Evolutionary conservation across 768 basidiomycete genomes (phyloP).

Genomic region (Boletales sp.): DNA sequence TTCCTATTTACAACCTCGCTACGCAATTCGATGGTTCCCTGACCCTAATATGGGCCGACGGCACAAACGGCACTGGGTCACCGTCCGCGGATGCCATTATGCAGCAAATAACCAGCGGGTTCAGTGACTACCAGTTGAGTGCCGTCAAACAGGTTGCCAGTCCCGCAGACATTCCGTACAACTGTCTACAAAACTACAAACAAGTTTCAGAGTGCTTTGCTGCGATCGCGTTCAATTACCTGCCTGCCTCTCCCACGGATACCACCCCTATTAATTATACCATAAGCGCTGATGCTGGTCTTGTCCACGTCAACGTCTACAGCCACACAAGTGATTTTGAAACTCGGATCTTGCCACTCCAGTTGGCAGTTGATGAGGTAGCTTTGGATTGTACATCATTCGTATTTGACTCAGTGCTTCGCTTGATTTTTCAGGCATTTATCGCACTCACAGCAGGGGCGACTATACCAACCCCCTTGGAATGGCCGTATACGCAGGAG

Average conservation of each 20-base stretch:
- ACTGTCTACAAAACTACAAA: slow-evolving; percentile 76
- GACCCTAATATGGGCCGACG: slow-evolving; percentile 65
- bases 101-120: slow-evolving; percentile 50
- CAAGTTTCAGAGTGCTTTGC: slow-evolving; percentile 67
- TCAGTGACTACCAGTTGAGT: slow-evolving; percentile 43
- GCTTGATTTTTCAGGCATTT: slow-evolving; percentile 48
- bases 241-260: slow-evolving; percentile 40
- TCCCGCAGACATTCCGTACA: slow-evolving; percentile 45
- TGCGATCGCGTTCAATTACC: slow-evolving; percentile 56
- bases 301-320: slow-evolving; percentile 61
- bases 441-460: slow-evolving; percentile 64
- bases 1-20: slow-evolving; percentile 45
- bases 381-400: background rate
- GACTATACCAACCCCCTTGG: slow-evolving; percentile 51
- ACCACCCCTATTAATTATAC: slow-evolving; percentile 58
- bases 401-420: background rate
- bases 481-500: slow-evolving; percentile 70
- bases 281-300: slow-evolving; percentile 62
- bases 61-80: slow-evolving; percentile 50
- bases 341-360: slow-evolving; percentile 62
- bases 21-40: slow-evolving; percentile 51
- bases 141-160: slow-evolving; percentile 48
- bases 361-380: slow-evolving; percentile 74
- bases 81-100: slow-evolving; percentile 63
- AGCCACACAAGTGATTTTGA: slow-evolving; percentile 69